Base-by-base conservation (phyloP, 2,329 filamentous ascomycete species). In the Hypocrella siamensis region DNA sequence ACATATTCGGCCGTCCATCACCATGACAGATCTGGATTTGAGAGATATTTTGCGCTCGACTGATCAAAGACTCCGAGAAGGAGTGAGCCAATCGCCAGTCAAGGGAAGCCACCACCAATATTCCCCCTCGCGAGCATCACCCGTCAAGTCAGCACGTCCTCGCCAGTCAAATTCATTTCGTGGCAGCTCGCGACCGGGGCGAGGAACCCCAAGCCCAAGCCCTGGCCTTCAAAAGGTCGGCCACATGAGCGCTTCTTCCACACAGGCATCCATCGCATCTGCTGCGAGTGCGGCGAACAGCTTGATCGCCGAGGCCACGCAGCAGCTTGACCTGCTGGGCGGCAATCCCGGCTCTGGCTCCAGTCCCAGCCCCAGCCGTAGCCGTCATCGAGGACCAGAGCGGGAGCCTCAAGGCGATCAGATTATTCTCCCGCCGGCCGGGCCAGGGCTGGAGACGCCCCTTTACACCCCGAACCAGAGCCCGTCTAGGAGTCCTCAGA, bases 41-140 rank as follows among this genome's bases (percentile, higher is more conserved):
- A 53, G 58, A 2, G 53, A 63, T 36, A 72, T 73, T 18, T 49
- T 73, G 19, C 56, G 55, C 27, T 64, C 57, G 21, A 73, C 67
- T 2, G 68, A 70, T 17, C 52, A 61, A 48, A 53, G 67, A 8
- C 53, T 72, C 11, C 52, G 57, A 15, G 54, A 60, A 4, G 58
- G 58, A 4, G 43, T 35, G 8, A 48, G 43, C 15, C 38, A 35
- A 12, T 53, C 53, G 2, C 49, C 51, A 0, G 39, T 40, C 16
- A 54, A 53, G 42, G 52, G 28, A 4, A 31, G 28, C 14, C 22
- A 24, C 17, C 32, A 28, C 5, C 12, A 12, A 3, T 32, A 45
- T 19, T 40, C 49, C 5, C 33, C 17, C 38, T 37, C 17, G 30
- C 40, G 24, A 16, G 3, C 10, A 26, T 47, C 51, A 5, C 48